Evolutionary conservation across 306 rosid species (phyloP), one percentile per base, ranked within the genome.

Genomic region (Rosa lucieae): DNA sequence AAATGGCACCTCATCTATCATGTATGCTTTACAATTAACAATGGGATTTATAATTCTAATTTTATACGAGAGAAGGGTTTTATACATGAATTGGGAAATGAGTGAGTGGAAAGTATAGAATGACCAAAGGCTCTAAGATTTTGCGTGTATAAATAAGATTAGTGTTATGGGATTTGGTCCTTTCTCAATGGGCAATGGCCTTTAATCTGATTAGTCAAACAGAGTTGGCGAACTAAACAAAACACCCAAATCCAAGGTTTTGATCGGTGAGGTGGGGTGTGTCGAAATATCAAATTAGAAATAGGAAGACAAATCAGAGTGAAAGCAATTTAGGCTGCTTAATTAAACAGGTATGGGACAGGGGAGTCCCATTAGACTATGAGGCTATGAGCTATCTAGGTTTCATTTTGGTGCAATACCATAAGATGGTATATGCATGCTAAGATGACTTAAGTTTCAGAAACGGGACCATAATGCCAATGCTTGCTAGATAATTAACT

Each of bases 181-280:
- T 37, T 74, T 52, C 70, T 51, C 70, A 39, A 26, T 72, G 29
- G 63, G n/a, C n/a, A n/a, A n/a, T n/a, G n/a, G n/a, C 65, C 47
- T 47, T 77, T 29, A 70, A 42, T 37, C 29, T 66, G 78, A 82
- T 80, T 67, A 76, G 97, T 88, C 89, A 90, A 90, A 89, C 32
- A 87, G 82, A 76, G 89, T 59, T 81, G 85, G 92, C 84, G 51
- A 83, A 76, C 79, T 56, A 82, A 86, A 78, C 83, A 52, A 81
- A 73, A 72, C 47, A 82, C 82, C 77, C 85, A 79, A 85, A 83
- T 82, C 88, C 87, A 84, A 70, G 78, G 83, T 61, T 89, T 51
- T 72, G 59, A 89, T 86, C 23, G 21, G 20, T 49, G 51, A 68
- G 35, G 40, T 79, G 73, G 73, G 75, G 73, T 86, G 89, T 85